Evolutionary conservation across 2,329 filamentous ascomycete species (phyloP), one percentile per base, ranked within the genome.

Genomic region (Bimuria novae-zelandiae): DNA sequence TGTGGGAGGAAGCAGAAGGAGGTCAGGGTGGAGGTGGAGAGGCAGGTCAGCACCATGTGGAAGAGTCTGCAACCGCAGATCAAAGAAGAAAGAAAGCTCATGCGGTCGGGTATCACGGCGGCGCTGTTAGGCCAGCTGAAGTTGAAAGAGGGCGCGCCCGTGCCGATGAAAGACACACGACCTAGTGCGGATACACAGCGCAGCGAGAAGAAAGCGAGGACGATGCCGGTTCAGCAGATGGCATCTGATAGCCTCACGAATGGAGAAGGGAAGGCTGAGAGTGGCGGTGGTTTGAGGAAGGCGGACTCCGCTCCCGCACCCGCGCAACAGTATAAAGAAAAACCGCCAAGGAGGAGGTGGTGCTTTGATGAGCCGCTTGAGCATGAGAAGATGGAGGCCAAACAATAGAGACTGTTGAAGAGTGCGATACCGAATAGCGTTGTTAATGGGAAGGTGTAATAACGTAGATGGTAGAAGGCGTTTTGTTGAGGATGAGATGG

Each of bases 1-100:
- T 45, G 37, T 11, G 11, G 47, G 2, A 23, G 46, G 3, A 37
- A 57, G 30, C 25, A 25, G 40, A 41, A 50, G 14, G 63, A 60
- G 32, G 64, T 65, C 36, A 55, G 58, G 17, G 57, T 59, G 14
- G 74, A 79, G 51, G 60, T 51, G 56, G 77, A 55, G 66, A 55
- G 61, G 12, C 49, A 54, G 2, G 62, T 72, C 7, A 50, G 47
- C 7, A 25, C 51, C 7, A 52, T 54, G 12, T 73, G 70, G 70
- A 59, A 63, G 22, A 53, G 55, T 1, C 16, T 72, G 10, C 62
- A 67, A 23, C 39, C 60, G 17, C 56, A 50, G 11, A 63, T 73
- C 4, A 33, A 48, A 0, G 59, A 63, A 23, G 67, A 71, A 35
- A 70, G 61, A 52, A 67, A 62, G 19, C 50, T 55, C 1, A 61